Evolutionary conservation across 2,329 filamentous ascomycete genomes (phyloP).

Genomic region (Diaporthe longicolla): DNA sequence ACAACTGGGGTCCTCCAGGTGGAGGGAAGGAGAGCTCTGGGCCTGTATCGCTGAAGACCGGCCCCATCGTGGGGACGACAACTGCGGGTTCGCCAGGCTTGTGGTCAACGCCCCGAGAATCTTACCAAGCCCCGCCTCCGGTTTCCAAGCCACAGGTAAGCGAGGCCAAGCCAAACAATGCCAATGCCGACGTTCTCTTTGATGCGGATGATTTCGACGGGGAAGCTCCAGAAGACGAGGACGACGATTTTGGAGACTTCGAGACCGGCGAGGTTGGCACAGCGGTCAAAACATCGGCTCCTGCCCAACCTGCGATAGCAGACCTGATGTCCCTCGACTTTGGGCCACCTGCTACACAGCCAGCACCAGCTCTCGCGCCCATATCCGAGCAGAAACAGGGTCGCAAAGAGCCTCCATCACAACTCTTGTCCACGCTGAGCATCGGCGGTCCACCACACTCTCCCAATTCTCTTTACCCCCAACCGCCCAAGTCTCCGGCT

Average conservation of each 20-base stretch:
- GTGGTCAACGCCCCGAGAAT: slow-evolving; percentile 10
- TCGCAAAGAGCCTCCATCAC: slow-evolving; percentile 48
- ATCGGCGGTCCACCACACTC: slow-evolving; percentile 45
- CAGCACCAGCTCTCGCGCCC: slow-evolving; percentile 45
- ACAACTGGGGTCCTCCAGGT: slow-evolving; percentile 61
- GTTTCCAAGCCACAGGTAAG: slow-evolving; percentile 38
- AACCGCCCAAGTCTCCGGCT: slow-evolving; percentile 62
- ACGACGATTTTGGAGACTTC: slow-evolving; percentile 72
- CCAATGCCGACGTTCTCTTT: slow-evolving; percentile 73
- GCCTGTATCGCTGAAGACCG: slow-evolving; percentile 44
- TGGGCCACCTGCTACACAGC: slow-evolving; percentile 30
- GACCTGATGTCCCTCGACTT: slow-evolving; percentile 55
- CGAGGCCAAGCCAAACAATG: slow-evolving; percentile 45
- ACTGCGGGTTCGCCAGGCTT: slow-evolving; percentile 23
- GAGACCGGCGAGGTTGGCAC: slow-evolving; percentile 58
- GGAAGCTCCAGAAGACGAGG: slow-evolving; percentile 50
- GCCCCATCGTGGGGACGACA: slow-evolving; percentile 43
- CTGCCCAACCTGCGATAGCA: slow-evolving; percentile 43
- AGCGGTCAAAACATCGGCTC: slow-evolving; percentile 44
- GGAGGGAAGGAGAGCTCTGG: slow-evolving; percentile 43
- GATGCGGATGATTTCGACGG: slow-evolving; percentile 71
- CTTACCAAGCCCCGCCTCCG: slow-evolving; percentile 17
- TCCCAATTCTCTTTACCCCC: slow-evolving; percentile 55
- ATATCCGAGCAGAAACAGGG: slow-evolving; percentile 50
- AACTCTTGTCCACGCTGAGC: slow-evolving; percentile 50